Conservation (phyloP, 495 filamentous ascomycete genomes). For the Aspergillus saccharolyticus region DNA sequence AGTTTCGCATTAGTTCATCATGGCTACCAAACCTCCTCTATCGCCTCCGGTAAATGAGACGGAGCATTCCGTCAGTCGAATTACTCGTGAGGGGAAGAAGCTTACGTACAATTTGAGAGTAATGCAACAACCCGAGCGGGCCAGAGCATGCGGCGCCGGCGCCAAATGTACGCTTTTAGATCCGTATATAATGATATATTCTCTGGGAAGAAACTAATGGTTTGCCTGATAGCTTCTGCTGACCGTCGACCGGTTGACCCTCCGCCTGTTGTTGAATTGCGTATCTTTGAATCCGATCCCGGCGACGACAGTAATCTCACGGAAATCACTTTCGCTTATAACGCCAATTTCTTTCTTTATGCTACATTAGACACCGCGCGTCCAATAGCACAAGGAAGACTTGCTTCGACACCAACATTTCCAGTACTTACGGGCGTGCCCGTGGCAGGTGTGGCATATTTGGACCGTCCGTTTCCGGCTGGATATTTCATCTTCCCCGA, state of each 20-base stretch:
- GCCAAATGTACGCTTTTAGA: constrained; percentile 71
- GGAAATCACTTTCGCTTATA: constrained; percentile 87
- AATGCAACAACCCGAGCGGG: constrained; percentile 90
- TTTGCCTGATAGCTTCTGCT: constrained; percentile 67
- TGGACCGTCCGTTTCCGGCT: constrained; percentile 84
- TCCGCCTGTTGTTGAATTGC: constrained; percentile 91
- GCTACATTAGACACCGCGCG: constrained; percentile 87
- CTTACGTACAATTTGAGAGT: constrained; percentile 81
- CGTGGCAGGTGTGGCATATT: constrained; percentile 93
- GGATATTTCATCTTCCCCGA: constrained; percentile 99
- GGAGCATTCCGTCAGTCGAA: constrained; percentile 51
- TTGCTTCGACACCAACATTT: constrained; percentile 60
- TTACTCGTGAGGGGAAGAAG: constrained; percentile 72
- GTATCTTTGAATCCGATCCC: constrained; percentile 75
- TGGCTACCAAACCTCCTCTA: constrained; percentile 30
- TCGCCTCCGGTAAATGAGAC: constrained; percentile 53
- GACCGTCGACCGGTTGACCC: constrained; percentile 96
- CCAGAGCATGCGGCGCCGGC: constrained; percentile 92
- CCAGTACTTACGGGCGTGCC: constrained; percentile 93
- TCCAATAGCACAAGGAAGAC: constrained; percentile 75
- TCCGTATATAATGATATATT: not conserved
- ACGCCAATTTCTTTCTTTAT: constrained; percentile 97
- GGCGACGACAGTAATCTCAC: constrained; percentile 47
- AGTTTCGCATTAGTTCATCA: constrained; percentile 15
- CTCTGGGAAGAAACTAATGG: not conserved